These are phyloP conservation scores for Saksenaea vasiformis DNA, from an alignment of 371 early-diverging fungal species.

Conservation along the genomic window DNA sequence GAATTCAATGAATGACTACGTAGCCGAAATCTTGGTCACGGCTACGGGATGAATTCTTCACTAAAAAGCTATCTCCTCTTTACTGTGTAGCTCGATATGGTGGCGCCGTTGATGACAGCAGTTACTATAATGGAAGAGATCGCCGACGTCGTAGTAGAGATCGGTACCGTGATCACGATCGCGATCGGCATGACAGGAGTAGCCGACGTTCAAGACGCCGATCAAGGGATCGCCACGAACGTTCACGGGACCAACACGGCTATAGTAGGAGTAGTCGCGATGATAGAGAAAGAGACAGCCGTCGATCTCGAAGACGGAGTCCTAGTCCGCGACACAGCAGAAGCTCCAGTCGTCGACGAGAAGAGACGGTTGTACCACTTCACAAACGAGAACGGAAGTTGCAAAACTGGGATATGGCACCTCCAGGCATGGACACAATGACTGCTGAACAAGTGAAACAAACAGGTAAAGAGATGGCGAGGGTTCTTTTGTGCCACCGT, in stretches of 20 bases:
- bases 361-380: constrained; percentile 67
- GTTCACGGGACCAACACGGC: constrained; percentile 36
- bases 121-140: constrained; percentile 30
- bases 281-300: constrained; percentile 39
- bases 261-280: constrained; percentile 24
- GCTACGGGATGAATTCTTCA: too few relatives aligned
- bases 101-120: constrained; percentile 22
- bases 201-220: constrained; percentile 40
- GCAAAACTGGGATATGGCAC: constrained; percentile 92
- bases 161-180: constrained; percentile 42
- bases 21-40: too few relatives aligned
- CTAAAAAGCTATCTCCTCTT: neutral
- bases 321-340: neutral
- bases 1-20: too few relatives aligned
- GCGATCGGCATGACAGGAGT: constrained; percentile 36
- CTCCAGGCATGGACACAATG: constrained; percentile 90
- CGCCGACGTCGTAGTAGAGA: constrained; percentile 42
- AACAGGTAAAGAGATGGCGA: constrained; percentile 60
- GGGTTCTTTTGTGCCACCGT: neutral
- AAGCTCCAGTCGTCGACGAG: constrained; percentile 43
- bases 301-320: constrained; percentile 21
- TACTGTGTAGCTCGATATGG: constrained; percentile 9
- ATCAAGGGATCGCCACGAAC: constrained; percentile 39
- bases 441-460: constrained; percentile 89
- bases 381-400: constrained; percentile 81